Evolutionary conservation across 176 grass and related monocot species (phyloP), one percentile per base, ranked within the genome.

Genomic region (Thalia dealbata): DNA sequence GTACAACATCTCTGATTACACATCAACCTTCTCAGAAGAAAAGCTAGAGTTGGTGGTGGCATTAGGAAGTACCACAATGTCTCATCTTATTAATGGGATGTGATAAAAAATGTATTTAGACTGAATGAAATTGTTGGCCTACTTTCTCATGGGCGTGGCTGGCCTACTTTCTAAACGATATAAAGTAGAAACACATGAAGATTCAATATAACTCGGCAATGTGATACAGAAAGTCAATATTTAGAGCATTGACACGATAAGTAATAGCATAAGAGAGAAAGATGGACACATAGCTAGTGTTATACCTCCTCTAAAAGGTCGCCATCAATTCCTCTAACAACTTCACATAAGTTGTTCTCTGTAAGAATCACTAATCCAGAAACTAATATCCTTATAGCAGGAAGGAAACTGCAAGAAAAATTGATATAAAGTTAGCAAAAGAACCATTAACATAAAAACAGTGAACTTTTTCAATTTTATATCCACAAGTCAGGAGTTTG

Each of bases 351-450:
- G 82, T 97, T 97, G 44, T 97, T 97, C 83, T 97, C 95, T 0
- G 95, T 97, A 76, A 97, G 60, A 74, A 81, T 85, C 87, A 22
- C 78, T 97, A 78, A 97, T 91, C 95, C 95, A 97, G 70, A 92
- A 97, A 91, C 95, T 97, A 83, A 97, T 86, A 84, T 97, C 90
- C 83, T 92, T 97, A 79, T 88, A 97, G 82, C 95, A 97, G 52
- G 95, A 90, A 86, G 95, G 95, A 86, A 84, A 97, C 95, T 97
- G 67, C 67, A 84, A 10, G 79, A 84, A 42, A 26, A 8, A 43
- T 25, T 15, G 14, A 2, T n/a, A 26, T 29, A 10, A n/a, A 64
- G 61, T 29, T 29, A 16, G 27, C 15, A 64, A 7, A 26, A 64
- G n/a, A 59, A 11, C 11, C 29, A 14, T 64, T 28, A 24, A 30